phyloP scores from a whole-genome alignment of 768 basidiomycete species.

The Hygrophorus russula region DNA sequence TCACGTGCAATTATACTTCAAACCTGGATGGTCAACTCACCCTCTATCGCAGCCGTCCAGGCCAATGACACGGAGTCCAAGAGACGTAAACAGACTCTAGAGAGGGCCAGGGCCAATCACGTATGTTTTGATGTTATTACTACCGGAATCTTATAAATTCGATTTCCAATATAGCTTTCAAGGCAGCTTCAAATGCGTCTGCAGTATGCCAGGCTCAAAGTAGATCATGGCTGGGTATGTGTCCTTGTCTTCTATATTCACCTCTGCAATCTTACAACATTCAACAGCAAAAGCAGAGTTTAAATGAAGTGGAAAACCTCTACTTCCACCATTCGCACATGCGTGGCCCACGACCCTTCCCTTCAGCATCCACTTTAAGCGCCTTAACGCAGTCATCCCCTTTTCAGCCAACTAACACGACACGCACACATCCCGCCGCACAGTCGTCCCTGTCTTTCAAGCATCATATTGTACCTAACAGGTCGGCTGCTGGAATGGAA shows the following conservation, averaged over 20 bases:
- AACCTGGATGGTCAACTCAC: slow-evolving; percentile 21
- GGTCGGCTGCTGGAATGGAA: too few relatives aligned
- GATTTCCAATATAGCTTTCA: slow-evolving; percentile 35
- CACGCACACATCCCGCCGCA: background rate
- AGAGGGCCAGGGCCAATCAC: slow-evolving; percentile 46
- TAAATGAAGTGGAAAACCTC: slow-evolving; percentile 76
- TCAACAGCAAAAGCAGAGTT: slow-evolving; percentile 58
- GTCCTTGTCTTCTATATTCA: background rate
- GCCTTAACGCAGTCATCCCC: background rate
- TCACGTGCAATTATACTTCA: background rate
- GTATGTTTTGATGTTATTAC: slow-evolving; percentile 22
- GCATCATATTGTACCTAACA: background rate
- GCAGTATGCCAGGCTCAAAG: slow-evolving; percentile 69
- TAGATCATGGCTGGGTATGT: slow-evolving; percentile 74
- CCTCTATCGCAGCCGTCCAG: slow-evolving; percentile 8
- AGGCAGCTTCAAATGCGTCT: slow-evolving; percentile 64
- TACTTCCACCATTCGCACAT: slow-evolving; percentile 65
- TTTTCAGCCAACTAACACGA: background rate
- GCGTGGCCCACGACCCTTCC: slow-evolving; percentile 1
- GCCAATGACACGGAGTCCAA: slow-evolving; percentile 11
- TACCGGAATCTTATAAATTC: background rate
- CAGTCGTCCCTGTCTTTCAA: slow-evolving; percentile 1
- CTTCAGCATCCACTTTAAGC: background rate
- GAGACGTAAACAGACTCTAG: slow-evolving; percentile 39
- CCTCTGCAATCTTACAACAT: background rate